Evolutionary conservation across 345 rosid species (phyloP).

Genomic region (Physaria fendleri): DNA sequence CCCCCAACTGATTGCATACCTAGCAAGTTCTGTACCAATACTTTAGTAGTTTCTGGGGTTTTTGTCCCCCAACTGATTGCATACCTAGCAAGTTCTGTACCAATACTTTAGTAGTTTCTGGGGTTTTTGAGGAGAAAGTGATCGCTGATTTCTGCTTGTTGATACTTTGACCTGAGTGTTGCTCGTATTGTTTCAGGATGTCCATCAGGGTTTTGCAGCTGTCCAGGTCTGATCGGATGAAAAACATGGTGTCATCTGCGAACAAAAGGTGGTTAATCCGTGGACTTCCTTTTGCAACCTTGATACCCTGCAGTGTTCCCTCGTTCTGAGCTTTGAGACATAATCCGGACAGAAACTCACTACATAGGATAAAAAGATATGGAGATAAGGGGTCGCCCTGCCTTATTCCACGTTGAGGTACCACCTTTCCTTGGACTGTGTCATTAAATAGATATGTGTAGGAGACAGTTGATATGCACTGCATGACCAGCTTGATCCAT

Average conservation of each 20-base stretch:
- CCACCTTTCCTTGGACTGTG: not conserved
- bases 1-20: too few relatives aligned
- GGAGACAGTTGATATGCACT: not conserved
- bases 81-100: too few relatives aligned
- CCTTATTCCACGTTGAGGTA: not conserved
- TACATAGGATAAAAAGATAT: not conserved
- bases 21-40: not conserved
- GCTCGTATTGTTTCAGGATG: not conserved
- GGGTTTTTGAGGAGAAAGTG: not conserved
- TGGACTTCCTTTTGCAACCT: not conserved
- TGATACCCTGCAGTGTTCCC: not conserved
- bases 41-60: not conserved
- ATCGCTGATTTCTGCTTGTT: not conserved
- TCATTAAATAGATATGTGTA: not conserved
- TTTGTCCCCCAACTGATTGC: not conserved
- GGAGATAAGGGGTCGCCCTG: not conserved
- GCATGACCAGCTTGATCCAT: not conserved
- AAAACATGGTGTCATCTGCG: not conserved
- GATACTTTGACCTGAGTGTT: not conserved
- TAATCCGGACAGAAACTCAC: not conserved
- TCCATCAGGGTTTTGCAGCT: accelerated
- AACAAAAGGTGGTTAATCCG: not conserved
- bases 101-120: not conserved
- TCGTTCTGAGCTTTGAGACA: not conserved
- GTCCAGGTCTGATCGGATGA: not conserved